Base-by-base conservation (phyloP, 352 stramenopile genomes). In the Nothophytophthora sp. region DNA sequence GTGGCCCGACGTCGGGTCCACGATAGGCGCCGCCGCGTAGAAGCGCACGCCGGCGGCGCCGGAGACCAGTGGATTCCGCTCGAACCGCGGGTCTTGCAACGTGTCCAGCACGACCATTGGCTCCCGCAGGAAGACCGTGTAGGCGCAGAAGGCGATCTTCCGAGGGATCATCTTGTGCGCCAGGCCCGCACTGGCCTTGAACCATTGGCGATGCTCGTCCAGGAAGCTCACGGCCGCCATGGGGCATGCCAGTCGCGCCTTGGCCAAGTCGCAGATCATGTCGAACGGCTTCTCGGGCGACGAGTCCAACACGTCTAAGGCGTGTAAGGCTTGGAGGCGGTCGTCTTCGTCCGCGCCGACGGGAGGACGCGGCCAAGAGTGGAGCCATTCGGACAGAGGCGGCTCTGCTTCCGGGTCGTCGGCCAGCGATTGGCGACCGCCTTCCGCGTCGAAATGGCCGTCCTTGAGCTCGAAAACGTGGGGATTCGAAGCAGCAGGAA, bases 41-140 rank as follows among this genome's bases (percentile, higher is more conserved):
- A 99, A 98, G n/a, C 94, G 85, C 28, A 99, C 86, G 38, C 86
- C 72, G 4, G 92, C 86, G 23, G 76, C 73, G 16, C 92, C 91
- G 1, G 78, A 90, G 1, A 98, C 92, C 2, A 98, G 76, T 33
- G 86, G 78, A 67, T 97, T 98, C 35, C 75, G 62, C 19, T 75
- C 60, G 51, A 98, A 98, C 22, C 92, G 79, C 47, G 64, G 54
- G 68, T 99, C 94, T 37, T 92, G 77, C 16, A 84, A 66, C 7
- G 88, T 92, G 59, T 99, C 91, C 10, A 89, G 78, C 4, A 98
- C 79, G 15, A 95, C 81, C 10, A 92, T 63, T 23, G 81, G 63
- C 50, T 90, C 79, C 25, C 73, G 71, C 12, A 57, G 51, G 44
- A 63, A 69, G 12, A 94, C 53, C 0, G 74, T 76, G 61, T 92